These are phyloP conservation scores for Medicago truncatula DNA, from an alignment of 306 rosid species.

Conservation along the genomic window MtrunA17r5.0-ANR NC_053045.1:47275501-47276000, in stretches of 20 bases:
- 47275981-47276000: conserved; percentile 22
- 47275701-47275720: conserved; percentile 46
- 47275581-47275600: conserved; percentile 40
- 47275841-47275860: conserved; percentile 40
- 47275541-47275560: conserved; percentile 50
- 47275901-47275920: conserved; percentile 40
- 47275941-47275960: conserved; percentile 37
- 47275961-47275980: conserved; percentile 43
- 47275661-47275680: conserved; percentile 11
- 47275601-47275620: conserved; percentile 40
- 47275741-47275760: conserved; percentile 34
- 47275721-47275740: conserved; percentile 38
- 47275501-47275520: conserved; percentile 36
- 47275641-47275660: conserved; percentile 34
- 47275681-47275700: conserved; percentile 37
- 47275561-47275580: conserved; percentile 39
- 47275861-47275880: conserved; percentile 31
- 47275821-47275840: conserved; percentile 36
- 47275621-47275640: conserved; percentile 44
- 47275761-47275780: conserved; percentile 33
- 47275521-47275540: conserved; percentile 32
- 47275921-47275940: conserved; percentile 41
- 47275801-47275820: conserved; percentile 16
- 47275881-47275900: conserved; percentile 45
- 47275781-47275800: neutral